Evolutionary conservation across 495 filamentous ascomycete genomes (phyloP).

Genomic region (Melanomma pulvis-pyrius): DNA sequence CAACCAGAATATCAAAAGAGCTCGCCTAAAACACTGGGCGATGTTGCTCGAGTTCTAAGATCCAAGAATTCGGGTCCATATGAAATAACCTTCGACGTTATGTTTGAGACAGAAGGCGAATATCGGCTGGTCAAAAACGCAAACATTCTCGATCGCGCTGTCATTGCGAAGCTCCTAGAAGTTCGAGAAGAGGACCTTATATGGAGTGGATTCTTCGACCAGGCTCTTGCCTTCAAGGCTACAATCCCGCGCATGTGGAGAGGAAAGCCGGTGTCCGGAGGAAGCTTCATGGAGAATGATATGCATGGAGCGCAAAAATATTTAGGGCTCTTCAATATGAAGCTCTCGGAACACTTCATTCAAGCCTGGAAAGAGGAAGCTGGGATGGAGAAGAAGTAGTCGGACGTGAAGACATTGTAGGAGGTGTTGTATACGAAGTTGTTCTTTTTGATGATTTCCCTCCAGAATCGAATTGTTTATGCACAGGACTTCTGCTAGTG

Average conservation of each 20-base stretch:
- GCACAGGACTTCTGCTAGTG: not conserved
- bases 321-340: conserved; percentile 34
- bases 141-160: conserved; percentile 40
- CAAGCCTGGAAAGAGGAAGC: conserved; percentile 4
- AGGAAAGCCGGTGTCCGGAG: conserved; percentile 29
- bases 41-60: conserved; percentile 51
- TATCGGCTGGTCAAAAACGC: conserved; percentile 47
- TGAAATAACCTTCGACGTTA: conserved; percentile 56
- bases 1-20: conserved; percentile 15
- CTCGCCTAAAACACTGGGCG: conserved; percentile 19
- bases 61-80: conserved; percentile 58
- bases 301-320: conserved; percentile 48
- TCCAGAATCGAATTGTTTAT: too few relatives aligned
- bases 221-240: conserved; percentile 49
- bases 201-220: conserved; percentile 50
- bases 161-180: conserved; percentile 44
- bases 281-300: conserved; percentile 46
- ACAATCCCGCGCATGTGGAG: conserved; percentile 45
- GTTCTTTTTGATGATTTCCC: too few relatives aligned
- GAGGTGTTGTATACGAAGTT: too few relatives aligned
- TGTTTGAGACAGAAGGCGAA: conserved; percentile 46
- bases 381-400: not conserved
- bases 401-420: too few relatives aligned
- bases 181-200: conserved; percentile 46
- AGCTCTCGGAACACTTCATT: conserved; percentile 11